Conservation (phyloP, 768 basidiomycete species). For the Amanita subjunquillea region DNA sequence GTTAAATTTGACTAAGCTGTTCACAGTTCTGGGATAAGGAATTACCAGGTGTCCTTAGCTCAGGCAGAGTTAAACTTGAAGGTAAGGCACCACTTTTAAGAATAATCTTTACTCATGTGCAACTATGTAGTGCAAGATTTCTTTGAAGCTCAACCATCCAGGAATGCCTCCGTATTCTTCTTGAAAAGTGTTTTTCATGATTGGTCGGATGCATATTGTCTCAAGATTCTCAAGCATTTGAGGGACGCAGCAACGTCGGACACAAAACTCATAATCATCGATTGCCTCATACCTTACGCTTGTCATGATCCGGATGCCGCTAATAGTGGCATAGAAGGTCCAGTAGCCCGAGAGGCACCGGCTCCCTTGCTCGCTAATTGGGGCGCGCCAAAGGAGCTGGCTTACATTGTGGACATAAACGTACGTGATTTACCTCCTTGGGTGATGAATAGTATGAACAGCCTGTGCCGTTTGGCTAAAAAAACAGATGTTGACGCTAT, state of each 20-base stretch:
- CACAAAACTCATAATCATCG: conserved; percentile 24
- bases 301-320: conserved; percentile 4
- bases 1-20: background rate
- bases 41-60: conserved; percentile 8
- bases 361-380: conserved; percentile 27
- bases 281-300: conserved; percentile 21
- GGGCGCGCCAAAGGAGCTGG: conserved; percentile 26
- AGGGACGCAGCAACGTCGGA: conserved; percentile 19
- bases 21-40: conserved; percentile 6
- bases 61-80: conserved; percentile 10
- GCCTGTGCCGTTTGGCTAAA: no score
- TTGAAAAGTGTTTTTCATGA: conserved; percentile 26
- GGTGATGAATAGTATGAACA: no score
- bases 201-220: conserved; percentile 22
- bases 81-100: conserved; percentile 4
- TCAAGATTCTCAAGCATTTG: conserved; percentile 21
- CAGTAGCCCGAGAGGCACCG: conserved; percentile 16
- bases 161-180: conserved; percentile 24
- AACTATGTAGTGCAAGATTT: conserved; percentile 21
- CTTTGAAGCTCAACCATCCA: conserved; percentile 23
- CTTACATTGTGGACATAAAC: conserved; percentile 22
- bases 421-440: conserved; percentile 13
- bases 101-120: background rate
- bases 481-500: conserved; percentile 26
- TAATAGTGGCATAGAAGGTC: conserved; percentile 12